Conservation (phyloP, 2,329 filamentous ascomycete genomes). For the Claviceps fusiformis region DNA sequence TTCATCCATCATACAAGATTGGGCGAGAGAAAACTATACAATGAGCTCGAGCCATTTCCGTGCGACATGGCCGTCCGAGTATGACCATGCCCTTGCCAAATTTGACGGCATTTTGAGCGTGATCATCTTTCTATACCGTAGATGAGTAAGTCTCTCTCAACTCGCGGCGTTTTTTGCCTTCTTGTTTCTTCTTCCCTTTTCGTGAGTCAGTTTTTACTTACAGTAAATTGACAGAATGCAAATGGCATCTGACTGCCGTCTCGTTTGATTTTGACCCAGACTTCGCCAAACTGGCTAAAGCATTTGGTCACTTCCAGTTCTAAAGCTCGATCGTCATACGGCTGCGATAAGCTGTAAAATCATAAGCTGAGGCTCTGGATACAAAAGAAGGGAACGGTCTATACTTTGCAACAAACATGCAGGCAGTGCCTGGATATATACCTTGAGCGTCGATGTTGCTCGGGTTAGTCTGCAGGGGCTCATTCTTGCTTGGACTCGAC, state of each 20-base stretch:
- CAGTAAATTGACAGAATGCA: conserved; percentile 50
- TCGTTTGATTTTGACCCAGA: conserved; percentile 51
- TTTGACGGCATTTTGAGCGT: conserved; percentile 35
- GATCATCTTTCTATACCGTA: conserved; percentile 27
- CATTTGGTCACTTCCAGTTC: conserved; percentile 36
- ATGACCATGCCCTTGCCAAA: conserved; percentile 35
- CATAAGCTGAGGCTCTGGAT: conserved; percentile 5
- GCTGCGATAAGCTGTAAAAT: conserved; percentile 33
- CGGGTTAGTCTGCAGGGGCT: conserved; percentile 1
- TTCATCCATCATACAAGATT: background rate
- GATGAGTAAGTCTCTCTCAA: background rate
- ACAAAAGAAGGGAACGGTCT: conserved; percentile 13
- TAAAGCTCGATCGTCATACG: conserved; percentile 34
- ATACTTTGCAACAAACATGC: conserved; percentile 55
- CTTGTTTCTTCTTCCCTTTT: background rate
- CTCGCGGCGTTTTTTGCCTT: too few relatives aligned
- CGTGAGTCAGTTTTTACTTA: conserved; percentile 20
- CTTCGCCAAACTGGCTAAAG: conserved; percentile 41
- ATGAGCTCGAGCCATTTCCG: conserved; percentile 46
- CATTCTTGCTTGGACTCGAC: background rate
- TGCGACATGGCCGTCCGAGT: conserved; percentile 43
- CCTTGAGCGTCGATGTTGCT: conserved; percentile 33
- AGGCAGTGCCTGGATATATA: conserved; percentile 39
- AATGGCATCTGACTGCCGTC: conserved; percentile 46
- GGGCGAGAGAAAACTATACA: conserved; percentile 31